Evolutionary conservation across 495 filamentous ascomycete genomes (phyloP), one percentile per base, ranked within the genome.

Genomic region (Talaromyces stipitatus): DNA sequence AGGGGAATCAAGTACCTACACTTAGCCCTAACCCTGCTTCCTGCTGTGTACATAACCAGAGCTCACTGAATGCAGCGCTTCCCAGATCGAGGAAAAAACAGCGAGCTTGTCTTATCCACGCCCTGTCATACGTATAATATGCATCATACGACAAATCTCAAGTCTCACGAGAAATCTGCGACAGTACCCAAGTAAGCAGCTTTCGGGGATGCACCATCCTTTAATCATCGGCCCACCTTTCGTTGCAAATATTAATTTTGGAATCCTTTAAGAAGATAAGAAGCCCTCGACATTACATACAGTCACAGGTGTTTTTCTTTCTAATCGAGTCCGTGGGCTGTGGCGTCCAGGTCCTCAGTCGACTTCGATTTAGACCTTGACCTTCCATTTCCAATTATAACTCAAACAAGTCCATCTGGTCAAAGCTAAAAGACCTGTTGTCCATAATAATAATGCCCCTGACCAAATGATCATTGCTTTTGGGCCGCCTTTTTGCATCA

Each of bases 401-500:
- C 72, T 69, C 50, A 78, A 57, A 61, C 77, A 78, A 4, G 75
- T 73, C 77, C 77, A 80, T 30, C 77, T 64, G 2, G 74, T 74
- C 65, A 74, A 70, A 11, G 71, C 5, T 33, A 80, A 76, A 53
- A 72, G 62, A 0, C 65, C 60, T 48, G 74, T 58, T 1, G 73
- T 62, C 2, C 76, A 54, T 0, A 76, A 54, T 6, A 80, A 54
- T 9, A 80, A 60, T 47, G 66, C 60, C 0, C 72, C 71, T n/a
- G 73, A 53, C 59, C 63, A 75, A 0, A 66, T 65, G 0, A 74
- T 69, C 63, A 75, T 68, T 10, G 68, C 66, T 23, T 56, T 60
- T 23, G 62, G 59, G 1, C 72, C 72, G 3, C 72, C 67, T 26
- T 69, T 70, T 43, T 73, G 70, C 3, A 75, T 61, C 71, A 75